phyloP scores from a whole-genome alignment of 192 early-diverging fungal species.

The Umbelopsis vinacea region DNA sequence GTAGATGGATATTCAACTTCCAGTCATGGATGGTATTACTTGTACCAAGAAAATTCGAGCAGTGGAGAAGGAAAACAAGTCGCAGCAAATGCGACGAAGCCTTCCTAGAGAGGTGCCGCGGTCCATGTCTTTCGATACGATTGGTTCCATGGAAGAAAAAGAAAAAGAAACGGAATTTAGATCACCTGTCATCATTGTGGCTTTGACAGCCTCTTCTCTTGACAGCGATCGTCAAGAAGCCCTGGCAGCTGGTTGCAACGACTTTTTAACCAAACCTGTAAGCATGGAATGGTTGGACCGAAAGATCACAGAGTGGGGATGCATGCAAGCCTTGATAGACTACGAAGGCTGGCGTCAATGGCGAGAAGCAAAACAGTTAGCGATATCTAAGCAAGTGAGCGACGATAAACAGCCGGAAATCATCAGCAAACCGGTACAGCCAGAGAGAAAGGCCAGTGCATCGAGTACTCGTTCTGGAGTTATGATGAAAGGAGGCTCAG shows the following conservation, averaged over 20 bases:
- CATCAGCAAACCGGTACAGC: background rate
- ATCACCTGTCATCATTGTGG: constrained; percentile 86
- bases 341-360: constrained; percentile 70
- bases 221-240: constrained; percentile 75
- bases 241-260: constrained; percentile 85
- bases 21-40: constrained; percentile 73
- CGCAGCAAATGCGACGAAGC: background rate
- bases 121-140: background rate
- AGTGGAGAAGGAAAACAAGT: constrained; percentile 53
- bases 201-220: constrained; percentile 79
- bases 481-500: constrained; percentile 2
- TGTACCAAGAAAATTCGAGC: constrained; percentile 66
- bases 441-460: background rate
- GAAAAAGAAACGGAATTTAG: constrained; percentile 31
- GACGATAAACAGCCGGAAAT: background rate
- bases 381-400: background rate
- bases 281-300: constrained; percentile 80
- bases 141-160: background rate
- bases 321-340: constrained; percentile 91
- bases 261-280: constrained; percentile 90
- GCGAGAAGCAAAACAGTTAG: constrained; percentile 40
- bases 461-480: background rate
- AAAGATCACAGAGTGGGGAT: constrained; percentile 91
- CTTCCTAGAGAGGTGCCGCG: background rate
- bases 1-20: constrained; percentile 77